Evolutionary conservation across 768 basidiomycete genomes (phyloP), one percentile per base, ranked within the genome.

Genomic region (Mycena alexandri): DNA sequence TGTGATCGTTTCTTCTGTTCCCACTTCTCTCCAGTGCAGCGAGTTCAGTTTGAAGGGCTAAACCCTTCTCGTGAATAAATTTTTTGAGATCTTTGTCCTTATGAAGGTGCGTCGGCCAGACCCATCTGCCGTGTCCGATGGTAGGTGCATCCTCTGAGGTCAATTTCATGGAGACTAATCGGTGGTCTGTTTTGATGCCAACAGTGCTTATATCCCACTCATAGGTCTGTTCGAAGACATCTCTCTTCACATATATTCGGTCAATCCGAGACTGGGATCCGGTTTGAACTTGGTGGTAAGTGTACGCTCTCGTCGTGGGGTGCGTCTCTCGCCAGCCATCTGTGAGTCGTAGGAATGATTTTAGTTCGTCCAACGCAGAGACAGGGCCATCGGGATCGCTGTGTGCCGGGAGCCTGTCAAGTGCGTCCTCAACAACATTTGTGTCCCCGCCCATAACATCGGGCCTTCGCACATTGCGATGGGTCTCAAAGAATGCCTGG

Each of bases 371-470:
- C 0, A 83, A 69, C 0, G 52, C 52, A 3, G 52, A 54, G 1
- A 38, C 36, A 11, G 52, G 17, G 3, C 11, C 19, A 1, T 34
- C 52, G 0, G 61, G 34, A 33, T 84, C 81, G 0, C 19, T 1
- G 0, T 69, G 67, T 0, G 65, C 44, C 2, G 83, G 83, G 0
- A 80, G 50, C 0, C 80, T 10, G 55, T 85, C 84, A 0, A 84
- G 55, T 0, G 66, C 11, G 2, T 82, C 79, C 58, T 85, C 82
- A 0, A 80, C 78, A 0, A 85, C 42, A 68, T 87, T 86, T 44
- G 81, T 80, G 61, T 87, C 83, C 0, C 84, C 83, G 0, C 79
- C 34, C 46, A 86, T 62, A 0, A 83, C 19, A 34, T 84, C 78
- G 5, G 76, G 79, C 57, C 58, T 72, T 7, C 65, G 65, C 4